phyloP scores from a whole-genome alignment of 2,329 filamentous ascomycete genomes.

The Fusarium transvaalense region DNA sequence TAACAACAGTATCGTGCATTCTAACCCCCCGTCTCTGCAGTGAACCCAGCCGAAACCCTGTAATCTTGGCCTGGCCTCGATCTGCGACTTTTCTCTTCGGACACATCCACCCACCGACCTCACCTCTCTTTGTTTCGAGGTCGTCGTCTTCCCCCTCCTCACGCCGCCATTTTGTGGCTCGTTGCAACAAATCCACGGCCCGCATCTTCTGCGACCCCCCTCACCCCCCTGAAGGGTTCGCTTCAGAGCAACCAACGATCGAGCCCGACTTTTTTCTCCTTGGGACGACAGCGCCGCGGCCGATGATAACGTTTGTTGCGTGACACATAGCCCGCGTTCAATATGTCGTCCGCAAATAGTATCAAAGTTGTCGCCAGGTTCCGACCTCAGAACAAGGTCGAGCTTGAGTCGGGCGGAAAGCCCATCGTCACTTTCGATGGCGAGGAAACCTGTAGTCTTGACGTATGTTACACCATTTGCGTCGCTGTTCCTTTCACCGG shows the following conservation, averaged over 20 bases:
- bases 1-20: conserved; percentile 34
- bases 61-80: conserved; percentile 36
- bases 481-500: not conserved
- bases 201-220: conserved; percentile 43
- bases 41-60: conserved; percentile 31
- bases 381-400: conserved; percentile 94
- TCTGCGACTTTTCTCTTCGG: conserved; percentile 24
- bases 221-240: conserved; percentile 39
- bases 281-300: conserved; percentile 41
- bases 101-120: conserved; percentile 22
- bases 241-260: conserved; percentile 35
- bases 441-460: conserved; percentile 88
- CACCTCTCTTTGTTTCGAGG: conserved; percentile 30
- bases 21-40: conserved; percentile 33
- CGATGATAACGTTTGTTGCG: conserved; percentile 46
- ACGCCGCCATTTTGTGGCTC: conserved; percentile 46
- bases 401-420: conserved; percentile 89
- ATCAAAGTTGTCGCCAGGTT: conserved; percentile 97
- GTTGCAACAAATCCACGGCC: conserved; percentile 37
- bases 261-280: conserved; percentile 29
- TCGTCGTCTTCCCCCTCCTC: conserved; percentile 28
- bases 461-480: conserved; percentile 68
- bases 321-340: conserved; percentile 43
- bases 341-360: conserved; percentile 71
- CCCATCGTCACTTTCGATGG: conserved; percentile 91